Evolutionary conservation across 73 alveolate genomes (phyloP).

Genomic region (Tetrahymena thermophila): DNA sequence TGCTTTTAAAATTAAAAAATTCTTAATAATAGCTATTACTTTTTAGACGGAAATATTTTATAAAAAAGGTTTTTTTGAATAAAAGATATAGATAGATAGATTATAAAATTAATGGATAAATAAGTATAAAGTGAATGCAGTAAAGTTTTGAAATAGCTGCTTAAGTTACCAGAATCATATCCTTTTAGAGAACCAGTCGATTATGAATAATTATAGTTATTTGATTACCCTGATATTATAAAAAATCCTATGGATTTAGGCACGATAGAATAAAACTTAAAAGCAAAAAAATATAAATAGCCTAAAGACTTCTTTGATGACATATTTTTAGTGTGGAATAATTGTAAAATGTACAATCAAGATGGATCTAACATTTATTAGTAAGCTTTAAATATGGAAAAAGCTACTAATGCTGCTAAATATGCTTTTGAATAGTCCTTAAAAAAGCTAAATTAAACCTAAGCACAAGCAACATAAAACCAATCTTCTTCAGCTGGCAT

Average conservation of each 20-base stretch:
- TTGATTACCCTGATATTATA: conserved; percentile 34
- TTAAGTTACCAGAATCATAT: background rate
- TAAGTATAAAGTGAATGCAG: background rate
- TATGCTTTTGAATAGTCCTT: background rate
- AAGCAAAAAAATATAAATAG: background rate
- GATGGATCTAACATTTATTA: conserved; percentile 25
- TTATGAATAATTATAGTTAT: background rate
- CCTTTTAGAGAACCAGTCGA: conserved; percentile 33
- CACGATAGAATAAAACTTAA: conserved; percentile 9
- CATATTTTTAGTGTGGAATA: conserved; percentile 6
- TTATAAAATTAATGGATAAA: background rate
- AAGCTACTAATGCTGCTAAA: background rate
- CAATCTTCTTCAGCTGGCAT: background rate
- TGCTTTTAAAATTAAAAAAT: too few species aligned
- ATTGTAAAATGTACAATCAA: conserved; percentile 27
- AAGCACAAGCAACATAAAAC: background rate
- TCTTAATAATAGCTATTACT: background rate
- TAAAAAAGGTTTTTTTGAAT: background rate
- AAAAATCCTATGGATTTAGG: conserved; percentile 32
- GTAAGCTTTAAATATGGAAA: conserved; percentile 18
- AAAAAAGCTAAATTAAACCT: background rate
- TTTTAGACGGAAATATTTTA: background rate
- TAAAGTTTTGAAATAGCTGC: background rate
- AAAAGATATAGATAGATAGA: background rate
- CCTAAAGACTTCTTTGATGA: conserved; percentile 3